Evolutionary conservation across 2,329 filamentous ascomycete species (phyloP).

Genomic region (Xylariaceae sp.): DNA sequence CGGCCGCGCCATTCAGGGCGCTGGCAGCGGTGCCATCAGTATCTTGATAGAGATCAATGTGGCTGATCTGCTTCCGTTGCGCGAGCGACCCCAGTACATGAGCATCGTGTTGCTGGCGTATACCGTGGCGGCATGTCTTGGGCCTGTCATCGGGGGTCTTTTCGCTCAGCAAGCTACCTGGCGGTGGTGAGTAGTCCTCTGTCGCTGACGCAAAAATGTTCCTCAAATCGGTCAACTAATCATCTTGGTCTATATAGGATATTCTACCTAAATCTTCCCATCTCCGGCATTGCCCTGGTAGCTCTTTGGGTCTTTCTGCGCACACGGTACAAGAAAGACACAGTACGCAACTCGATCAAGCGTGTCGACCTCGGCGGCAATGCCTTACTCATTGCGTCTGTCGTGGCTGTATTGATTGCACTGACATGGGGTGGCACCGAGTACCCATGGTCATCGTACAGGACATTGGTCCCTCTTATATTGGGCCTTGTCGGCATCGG

Average conservation of each 20-base stretch:
- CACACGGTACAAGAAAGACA: slow-evolving; percentile 9
- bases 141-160: slow-evolving; percentile 22
- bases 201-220: background rate
- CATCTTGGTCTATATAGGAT: no score
- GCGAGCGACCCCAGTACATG: slow-evolving; percentile 37
- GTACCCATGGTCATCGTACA: slow-evolving; percentile 9
- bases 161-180: slow-evolving; percentile 22
- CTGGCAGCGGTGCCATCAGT: slow-evolving; percentile 10
- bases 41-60: slow-evolving; percentile 8
- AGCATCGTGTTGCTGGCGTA: slow-evolving; percentile 28
- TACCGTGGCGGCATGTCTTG: slow-evolving; percentile 28
- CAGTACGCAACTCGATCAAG: slow-evolving; percentile 6
- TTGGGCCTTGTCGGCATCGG: slow-evolving; percentile 9
- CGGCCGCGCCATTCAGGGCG: slow-evolving; percentile 10
- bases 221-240: background rate
- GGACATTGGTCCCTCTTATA: slow-evolving; percentile 10
- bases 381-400: slow-evolving; percentile 8
- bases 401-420: slow-evolving; percentile 9
- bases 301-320: slow-evolving; percentile 16
- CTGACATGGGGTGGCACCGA: slow-evolving; percentile 9
- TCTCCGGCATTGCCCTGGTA: slow-evolving; percentile 24
- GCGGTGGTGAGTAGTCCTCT: slow-evolving; percentile 33
- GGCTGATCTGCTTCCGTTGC: slow-evolving; percentile 42
- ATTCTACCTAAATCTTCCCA: slow-evolving; percentile 27
- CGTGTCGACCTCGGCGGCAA: slow-evolving; percentile 18